Base-by-base conservation (phyloP, 305 asterid genomes). In the Solanum hybrid region DNA sequence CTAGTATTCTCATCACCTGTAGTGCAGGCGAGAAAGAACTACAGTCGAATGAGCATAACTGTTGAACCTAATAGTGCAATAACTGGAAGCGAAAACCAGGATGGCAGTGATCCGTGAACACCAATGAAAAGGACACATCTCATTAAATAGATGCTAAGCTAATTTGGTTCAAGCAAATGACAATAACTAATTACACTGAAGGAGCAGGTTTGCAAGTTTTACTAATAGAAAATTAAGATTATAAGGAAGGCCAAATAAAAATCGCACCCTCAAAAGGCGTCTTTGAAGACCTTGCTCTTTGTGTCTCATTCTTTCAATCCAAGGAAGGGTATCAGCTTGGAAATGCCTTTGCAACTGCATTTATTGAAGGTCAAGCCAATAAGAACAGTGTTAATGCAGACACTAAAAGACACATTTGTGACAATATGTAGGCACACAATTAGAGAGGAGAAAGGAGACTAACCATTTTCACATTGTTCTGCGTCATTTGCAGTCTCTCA, bases 261-360 rank as follows among this genome's bases (percentile, higher is more conserved):
- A 4, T 22, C 94, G 31, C 90, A 97, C 99, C 98, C 98, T 94
- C 88, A 97, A 92, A 77, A 96, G 96, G 91, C 99, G 98, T 91
- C 99, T 94, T 90, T 96, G 99, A 78, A 97, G 98, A 82, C 94
- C 93, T 94, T 94, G 98, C 95, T 97, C 99, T 93, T 94, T 96
- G 90, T 95, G 99, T 87, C 94, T 97, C 98, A 97, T 96, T 92
- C 97, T 94, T 89, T 95, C 97, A 88, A 97, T 96, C 92, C 94
- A 93, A 75, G 99, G 99, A 79, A 96, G 94, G 27, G 98, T 97
- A 91, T 95, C 98, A 32, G 94, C 98, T 95, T 95, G 99, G 91
- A 96, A 93, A 88, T 97, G 98, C 88, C 98, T 94, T 79, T 96
- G 99, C 89, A 97, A 98, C 99, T 96, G 95, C 91, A 93, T 42